Conservation (phyloP, 1,284 basidiomycete species). For the Ganoderma leucocontextum region DNA sequence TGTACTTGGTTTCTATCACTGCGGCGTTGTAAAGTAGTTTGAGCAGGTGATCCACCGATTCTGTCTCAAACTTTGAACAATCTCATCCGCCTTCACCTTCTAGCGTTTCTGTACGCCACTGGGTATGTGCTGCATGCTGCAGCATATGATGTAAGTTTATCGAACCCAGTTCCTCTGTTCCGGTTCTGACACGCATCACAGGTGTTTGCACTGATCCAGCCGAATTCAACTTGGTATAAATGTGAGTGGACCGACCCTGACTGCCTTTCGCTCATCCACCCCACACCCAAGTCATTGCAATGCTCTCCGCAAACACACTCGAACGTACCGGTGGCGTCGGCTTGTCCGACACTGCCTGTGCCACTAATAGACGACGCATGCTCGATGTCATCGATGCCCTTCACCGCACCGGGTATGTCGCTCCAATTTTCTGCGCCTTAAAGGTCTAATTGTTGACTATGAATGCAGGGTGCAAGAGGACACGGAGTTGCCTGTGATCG, state of each 20-base stretch:
- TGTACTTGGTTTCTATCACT: too few relatives aligned
- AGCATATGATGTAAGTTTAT: background rate
- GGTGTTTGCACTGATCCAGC: background rate
- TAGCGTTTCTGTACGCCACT: background rate
- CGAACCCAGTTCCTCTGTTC: background rate
- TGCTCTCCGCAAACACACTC: background rate
- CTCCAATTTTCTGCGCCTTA: background rate
- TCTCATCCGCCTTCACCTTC: too few relatives aligned
- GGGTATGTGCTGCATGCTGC: background rate
- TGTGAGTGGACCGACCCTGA: background rate
- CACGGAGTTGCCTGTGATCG: conserved; percentile 74
- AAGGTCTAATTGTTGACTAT: background rate
- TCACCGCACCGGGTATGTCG: conserved; percentile 60
- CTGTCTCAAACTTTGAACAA: too few relatives aligned
- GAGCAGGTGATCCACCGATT: too few relatives aligned
- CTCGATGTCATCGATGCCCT: conserved; percentile 61
- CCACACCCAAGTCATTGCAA: background rate
- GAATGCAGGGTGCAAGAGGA: conserved; percentile 62
- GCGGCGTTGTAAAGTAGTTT: too few relatives aligned
- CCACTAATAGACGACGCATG: conserved; percentile 49
- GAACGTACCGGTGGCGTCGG: conserved; percentile 39
- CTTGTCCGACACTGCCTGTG: conserved; percentile 51
- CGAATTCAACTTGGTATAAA: background rate
- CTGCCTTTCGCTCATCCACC: background rate
- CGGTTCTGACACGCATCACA: background rate